Conservation (phyloP, 2,329 filamentous ascomycete genomes). For the Nemania sp. region DNA sequence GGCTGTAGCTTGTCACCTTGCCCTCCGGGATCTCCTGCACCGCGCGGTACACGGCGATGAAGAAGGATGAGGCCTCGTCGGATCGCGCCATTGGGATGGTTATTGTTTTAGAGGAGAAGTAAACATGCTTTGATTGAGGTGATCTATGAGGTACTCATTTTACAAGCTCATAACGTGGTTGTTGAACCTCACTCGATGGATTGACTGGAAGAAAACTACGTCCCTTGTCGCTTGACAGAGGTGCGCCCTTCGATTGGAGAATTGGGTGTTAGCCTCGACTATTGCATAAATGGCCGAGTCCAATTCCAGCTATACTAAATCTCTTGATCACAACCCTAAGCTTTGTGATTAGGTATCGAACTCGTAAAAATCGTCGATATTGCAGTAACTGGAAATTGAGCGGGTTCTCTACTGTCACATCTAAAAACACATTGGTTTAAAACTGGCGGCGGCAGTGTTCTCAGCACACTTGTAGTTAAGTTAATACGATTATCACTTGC, state of each 20-base stretch:
- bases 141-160: not conserved
- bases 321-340: no score
- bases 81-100: conserved; percentile 70
- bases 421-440: no score
- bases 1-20: conserved; percentile 88
- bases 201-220: not conserved
- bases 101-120: not conserved
- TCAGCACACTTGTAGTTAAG: no score
- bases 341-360: no score
- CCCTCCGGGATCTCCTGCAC: conserved; percentile 87
- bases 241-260: conserved; percentile 6
- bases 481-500: no score
- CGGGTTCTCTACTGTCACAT: no score
- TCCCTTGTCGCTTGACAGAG: not conserved
- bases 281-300: conserved; percentile 17
- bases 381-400: no score
- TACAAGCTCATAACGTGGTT: not conserved
- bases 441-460: not conserved
- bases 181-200: not conserved
- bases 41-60: conserved; percentile 81
- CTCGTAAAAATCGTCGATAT: no score
- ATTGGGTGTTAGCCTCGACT: conserved; percentile 6
- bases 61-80: conserved; percentile 81
- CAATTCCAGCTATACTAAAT: not conserved
- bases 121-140: not conserved